Percentiles rank a stretch among this genome's conserved stretches.
Conservation (phyloP, 2,329 filamentous ascomycete species). For the Aspergillus sp. region DNA sequence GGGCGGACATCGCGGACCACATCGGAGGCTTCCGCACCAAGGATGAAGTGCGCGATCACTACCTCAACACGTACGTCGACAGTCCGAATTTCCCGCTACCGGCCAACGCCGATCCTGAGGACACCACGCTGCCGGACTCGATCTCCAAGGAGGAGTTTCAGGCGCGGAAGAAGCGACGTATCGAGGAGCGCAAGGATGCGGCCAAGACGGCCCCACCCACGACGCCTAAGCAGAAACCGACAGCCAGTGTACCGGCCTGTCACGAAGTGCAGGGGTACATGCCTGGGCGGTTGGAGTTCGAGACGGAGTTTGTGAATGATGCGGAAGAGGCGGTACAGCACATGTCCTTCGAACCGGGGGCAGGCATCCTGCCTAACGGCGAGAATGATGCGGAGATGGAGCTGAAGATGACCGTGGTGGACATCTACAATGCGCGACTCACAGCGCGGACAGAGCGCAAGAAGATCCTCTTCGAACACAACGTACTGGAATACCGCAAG, state of each 20-base stretch:
- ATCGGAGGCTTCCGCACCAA: constrained; percentile 92
- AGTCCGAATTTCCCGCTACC: constrained; percentile 79
- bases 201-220: constrained; percentile 75
- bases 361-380: constrained; percentile 81
- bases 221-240: constrained; percentile 90
- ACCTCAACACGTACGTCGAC: constrained; percentile 77
- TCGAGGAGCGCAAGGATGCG: constrained; percentile 82
- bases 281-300: constrained; percentile 93
- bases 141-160: constrained; percentile 91
- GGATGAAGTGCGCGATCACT: constrained; percentile 93
- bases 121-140: constrained; percentile 67
- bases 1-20: constrained; percentile 96
- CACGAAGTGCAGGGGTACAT: constrained; percentile 99
- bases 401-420: constrained; percentile 94
- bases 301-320: constrained; percentile 95
- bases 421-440: constrained; percentile 89
- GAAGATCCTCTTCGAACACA: constrained; percentile 93
- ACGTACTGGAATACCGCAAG: constrained; percentile 84
- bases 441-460: constrained; percentile 90
- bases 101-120: constrained; percentile 71
- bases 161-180: constrained; percentile 79
- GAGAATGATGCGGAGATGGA: constrained; percentile 94
- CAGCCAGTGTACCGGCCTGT: constrained; percentile 86
- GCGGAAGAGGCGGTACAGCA: constrained; percentile 96
- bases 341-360: constrained; percentile 96